Percentiles rank a stretch among this genome's conserved stretches.
phyloP scores from a whole-genome alignment of 2,329 filamentous ascomycete genomes.

The Stylonectria norvegica region DNA sequence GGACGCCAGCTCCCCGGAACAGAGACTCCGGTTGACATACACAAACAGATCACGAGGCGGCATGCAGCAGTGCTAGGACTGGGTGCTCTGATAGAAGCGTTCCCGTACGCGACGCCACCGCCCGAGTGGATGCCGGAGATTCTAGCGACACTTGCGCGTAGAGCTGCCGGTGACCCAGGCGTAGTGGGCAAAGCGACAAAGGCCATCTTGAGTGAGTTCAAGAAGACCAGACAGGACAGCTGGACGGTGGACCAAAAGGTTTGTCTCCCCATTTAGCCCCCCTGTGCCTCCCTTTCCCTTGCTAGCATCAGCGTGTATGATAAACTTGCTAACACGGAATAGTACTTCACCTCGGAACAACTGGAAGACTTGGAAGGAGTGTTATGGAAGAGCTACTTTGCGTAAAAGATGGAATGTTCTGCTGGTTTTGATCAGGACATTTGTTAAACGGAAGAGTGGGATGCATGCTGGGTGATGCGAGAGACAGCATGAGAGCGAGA shows the following conservation, averaged over 20 bases:
- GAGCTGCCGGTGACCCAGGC: constrained; percentile 83
- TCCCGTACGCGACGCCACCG: constrained; percentile 91
- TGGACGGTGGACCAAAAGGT: constrained; percentile 99
- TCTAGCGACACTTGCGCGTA: constrained; percentile 76
- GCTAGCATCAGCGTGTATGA: constrained; percentile 31
- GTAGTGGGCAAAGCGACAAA: constrained; percentile 96
- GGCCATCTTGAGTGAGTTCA: constrained; percentile 91
- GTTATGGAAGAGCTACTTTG: constrained; percentile 99
- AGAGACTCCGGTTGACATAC: constrained; percentile 66
- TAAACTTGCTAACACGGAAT: neutral
- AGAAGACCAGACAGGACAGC: constrained; percentile 98
- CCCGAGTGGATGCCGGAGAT: constrained; percentile 93
- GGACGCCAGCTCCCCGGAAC: constrained; percentile 58
- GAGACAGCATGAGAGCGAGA: neutral
- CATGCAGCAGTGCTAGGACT: constrained; percentile 91
- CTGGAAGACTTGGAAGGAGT: constrained; percentile 94
- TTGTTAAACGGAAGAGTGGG: too few relatives aligned
- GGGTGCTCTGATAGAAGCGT: constrained; percentile 88
- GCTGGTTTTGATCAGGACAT: neutral
- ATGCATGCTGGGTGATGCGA: neutral
- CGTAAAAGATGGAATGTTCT: constrained; percentile 43
- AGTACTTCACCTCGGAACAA: constrained; percentile 87
- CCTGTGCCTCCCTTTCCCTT: neutral
- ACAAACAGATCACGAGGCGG: constrained; percentile 73
- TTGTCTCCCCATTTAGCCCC: too few relatives aligned